Evolutionary conservation across 192 early-diverging fungal genomes (phyloP).

Genomic region (Bifiguratus adelaidae): DNA sequence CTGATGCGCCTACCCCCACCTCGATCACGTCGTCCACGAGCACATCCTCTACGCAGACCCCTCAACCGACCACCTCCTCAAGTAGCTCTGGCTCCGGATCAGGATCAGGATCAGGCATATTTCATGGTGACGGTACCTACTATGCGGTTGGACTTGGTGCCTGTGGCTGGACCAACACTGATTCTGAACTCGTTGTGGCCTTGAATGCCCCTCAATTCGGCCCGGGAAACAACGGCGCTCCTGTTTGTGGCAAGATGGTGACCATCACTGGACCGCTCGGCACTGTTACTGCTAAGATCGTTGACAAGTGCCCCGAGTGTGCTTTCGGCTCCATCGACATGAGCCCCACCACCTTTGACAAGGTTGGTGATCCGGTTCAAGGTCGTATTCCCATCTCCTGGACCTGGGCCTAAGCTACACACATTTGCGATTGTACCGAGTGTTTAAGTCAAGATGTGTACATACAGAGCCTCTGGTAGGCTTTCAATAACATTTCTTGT

Average conservation of each 20-base stretch:
- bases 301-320: slow-evolving; percentile 25
- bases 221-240: slow-evolving; percentile 23
- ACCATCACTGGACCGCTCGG: slow-evolving; percentile 34
- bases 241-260: slow-evolving; percentile 40
- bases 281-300: slow-evolving; percentile 31
- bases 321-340: slow-evolving; percentile 13
- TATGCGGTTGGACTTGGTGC: slow-evolving; percentile 23
- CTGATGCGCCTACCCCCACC: too few relatives aligned
- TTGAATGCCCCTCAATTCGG: slow-evolving; percentile 1
- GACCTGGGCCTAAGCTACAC: slow-evolving; percentile 3
- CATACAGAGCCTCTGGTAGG: too few relatives aligned
- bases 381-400: slow-evolving; percentile 18
- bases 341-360: slow-evolving; percentile 16
- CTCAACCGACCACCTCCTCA: too few relatives aligned
- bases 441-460: too few relatives aligned
- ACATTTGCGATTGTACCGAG: too few relatives aligned
- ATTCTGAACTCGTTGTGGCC: slow-evolving; percentile 14
- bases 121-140: slow-evolving; percentile 36
- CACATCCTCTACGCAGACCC: too few relatives aligned
- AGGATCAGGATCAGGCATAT: too few relatives aligned
- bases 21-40: too few relatives aligned
- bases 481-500: too few relatives aligned
- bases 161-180: slow-evolving; percentile 12
- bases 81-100: neutral
- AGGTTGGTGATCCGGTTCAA: slow-evolving; percentile 13